A percentile compares a stretch with the other conserved stretches of the same genome.
Conservation (phyloP, 768 basidiomycete species). For the Boletus rex-veris region DNA sequence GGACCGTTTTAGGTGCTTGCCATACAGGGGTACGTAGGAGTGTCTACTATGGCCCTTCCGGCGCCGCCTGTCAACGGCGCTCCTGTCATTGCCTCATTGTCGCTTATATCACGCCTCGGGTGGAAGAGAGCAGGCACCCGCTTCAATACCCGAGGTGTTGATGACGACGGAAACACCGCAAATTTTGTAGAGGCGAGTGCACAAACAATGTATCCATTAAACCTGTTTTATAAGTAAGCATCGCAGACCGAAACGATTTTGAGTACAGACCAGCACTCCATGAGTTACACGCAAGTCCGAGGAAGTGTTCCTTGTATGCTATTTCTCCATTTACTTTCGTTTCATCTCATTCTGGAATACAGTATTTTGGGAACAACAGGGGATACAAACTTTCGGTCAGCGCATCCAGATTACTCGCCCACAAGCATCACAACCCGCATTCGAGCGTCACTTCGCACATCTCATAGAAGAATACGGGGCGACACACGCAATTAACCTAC, state of each 20-base stretch:
- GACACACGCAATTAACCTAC: slow-evolving; percentile 85
- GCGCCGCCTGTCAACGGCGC: slow-evolving; percentile 72
- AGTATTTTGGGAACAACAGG: slow-evolving; percentile 99
- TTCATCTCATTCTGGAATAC: slow-evolving; percentile 13
- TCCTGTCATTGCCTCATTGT: slow-evolving; percentile 69
- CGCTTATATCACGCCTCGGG: slow-evolving; percentile 82
- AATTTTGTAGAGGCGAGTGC: slow-evolving; percentile 88
- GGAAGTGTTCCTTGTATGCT: slow-evolving; percentile 90
- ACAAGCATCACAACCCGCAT: slow-evolving; percentile 94
- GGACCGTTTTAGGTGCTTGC: slow-evolving; percentile 60
- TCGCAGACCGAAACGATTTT: slow-evolving; percentile 85
- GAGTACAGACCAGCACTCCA: slow-evolving; percentile 79
- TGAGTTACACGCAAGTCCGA: slow-evolving; percentile 91
- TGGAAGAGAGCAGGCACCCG: slow-evolving; percentile 97
- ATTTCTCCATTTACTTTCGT: slow-evolving; percentile 2
- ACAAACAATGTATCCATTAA: background rate
- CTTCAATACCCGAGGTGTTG: slow-evolving; percentile 95
- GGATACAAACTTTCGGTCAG: slow-evolving; percentile 90
- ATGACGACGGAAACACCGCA: slow-evolving; percentile 91
- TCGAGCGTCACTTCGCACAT: slow-evolving; percentile 89
- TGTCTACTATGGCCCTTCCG: slow-evolving; percentile 74
- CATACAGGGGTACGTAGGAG: slow-evolving; percentile 91
- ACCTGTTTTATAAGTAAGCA: slow-evolving; percentile 8
- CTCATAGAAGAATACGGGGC: slow-evolving; percentile 83
- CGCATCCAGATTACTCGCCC: slow-evolving; percentile 94